phyloP scores from a whole-genome alignment of 2,329 filamentous ascomycete species.

The Albifimbria verrucaria region DNA sequence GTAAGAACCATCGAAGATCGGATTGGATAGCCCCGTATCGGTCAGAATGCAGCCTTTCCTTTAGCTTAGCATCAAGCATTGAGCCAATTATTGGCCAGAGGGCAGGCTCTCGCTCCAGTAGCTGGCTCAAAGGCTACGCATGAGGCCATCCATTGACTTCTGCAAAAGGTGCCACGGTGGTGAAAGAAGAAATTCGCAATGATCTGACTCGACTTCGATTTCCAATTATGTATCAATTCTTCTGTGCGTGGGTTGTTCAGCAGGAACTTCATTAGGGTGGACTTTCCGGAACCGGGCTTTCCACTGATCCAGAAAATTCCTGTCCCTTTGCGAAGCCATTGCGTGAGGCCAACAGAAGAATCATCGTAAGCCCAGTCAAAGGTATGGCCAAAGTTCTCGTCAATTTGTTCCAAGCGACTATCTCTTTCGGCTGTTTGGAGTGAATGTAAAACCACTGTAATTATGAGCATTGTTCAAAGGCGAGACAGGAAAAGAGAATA shows the following conservation, averaged over 20 bases:
- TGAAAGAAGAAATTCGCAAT: neutral
- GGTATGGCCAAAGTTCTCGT: neutral
- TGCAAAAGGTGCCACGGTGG: neutral
- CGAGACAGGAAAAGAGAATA: neutral
- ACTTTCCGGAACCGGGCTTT: neutral
- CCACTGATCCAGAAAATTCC: constrained; percentile 1
- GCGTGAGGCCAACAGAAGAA: neutral
- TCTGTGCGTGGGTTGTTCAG: neutral
- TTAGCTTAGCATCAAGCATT: neutral
- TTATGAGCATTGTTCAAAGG: neutral
- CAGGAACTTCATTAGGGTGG: neutral
- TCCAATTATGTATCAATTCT: neutral
- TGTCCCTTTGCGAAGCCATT: neutral
- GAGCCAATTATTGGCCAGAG: neutral
- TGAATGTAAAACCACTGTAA: neutral
- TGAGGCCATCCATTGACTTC: neutral
- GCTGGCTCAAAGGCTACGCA: neutral
- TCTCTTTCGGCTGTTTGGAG: neutral
- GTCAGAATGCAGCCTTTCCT: neutral
- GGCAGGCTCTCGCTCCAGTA: neutral
- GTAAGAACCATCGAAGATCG: neutral
- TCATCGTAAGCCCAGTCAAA: neutral
- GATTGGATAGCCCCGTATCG: neutral
- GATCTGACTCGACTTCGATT: neutral
- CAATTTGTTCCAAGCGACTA: neutral